Conservation (phyloP, 2,329 filamentous ascomycete species). For the Fusarium fracticaudum region DNA sequence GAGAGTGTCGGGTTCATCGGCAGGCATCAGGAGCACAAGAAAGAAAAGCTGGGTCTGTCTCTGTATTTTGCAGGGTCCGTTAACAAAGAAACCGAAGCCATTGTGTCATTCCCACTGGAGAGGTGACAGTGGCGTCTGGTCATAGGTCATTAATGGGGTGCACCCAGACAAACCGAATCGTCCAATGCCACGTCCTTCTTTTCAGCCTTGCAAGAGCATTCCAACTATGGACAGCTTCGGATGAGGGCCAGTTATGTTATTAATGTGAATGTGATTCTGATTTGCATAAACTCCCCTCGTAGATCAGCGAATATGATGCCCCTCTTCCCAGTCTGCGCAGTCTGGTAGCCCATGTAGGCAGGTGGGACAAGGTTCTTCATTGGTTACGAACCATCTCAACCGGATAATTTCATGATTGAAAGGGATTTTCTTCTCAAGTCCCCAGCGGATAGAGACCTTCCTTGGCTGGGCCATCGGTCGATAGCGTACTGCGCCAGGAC, state of each 20-base stretch:
- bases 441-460: neutral
- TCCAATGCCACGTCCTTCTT: constrained; percentile 35
- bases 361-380: constrained; percentile 8
- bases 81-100: constrained; percentile 29
- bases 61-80: constrained; percentile 20
- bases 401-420: constrained; percentile 19
- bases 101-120: constrained; percentile 35
- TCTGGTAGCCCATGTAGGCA: neutral
- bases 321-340: constrained; percentile 4
- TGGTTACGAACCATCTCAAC: constrained; percentile 2
- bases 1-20: constrained; percentile 26
- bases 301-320: constrained; percentile 8
- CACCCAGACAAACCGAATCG: constrained; percentile 35
- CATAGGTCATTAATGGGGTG: constrained; percentile 24
- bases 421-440: constrained; percentile 12
- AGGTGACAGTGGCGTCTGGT: constrained; percentile 42
- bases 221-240: constrained; percentile 21
- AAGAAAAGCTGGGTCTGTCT: constrained; percentile 24
- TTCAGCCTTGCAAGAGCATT: constrained; percentile 38
- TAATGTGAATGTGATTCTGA: constrained; percentile 21
- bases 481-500: constrained; percentile 16
- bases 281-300: constrained; percentile 20
- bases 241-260: constrained; percentile 12
- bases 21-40: constrained; percentile 27
- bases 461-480: constrained; percentile 18